Evolutionary conservation across 2,329 filamentous ascomycete genomes (phyloP).

Genomic region (Truncatella angustata): DNA sequence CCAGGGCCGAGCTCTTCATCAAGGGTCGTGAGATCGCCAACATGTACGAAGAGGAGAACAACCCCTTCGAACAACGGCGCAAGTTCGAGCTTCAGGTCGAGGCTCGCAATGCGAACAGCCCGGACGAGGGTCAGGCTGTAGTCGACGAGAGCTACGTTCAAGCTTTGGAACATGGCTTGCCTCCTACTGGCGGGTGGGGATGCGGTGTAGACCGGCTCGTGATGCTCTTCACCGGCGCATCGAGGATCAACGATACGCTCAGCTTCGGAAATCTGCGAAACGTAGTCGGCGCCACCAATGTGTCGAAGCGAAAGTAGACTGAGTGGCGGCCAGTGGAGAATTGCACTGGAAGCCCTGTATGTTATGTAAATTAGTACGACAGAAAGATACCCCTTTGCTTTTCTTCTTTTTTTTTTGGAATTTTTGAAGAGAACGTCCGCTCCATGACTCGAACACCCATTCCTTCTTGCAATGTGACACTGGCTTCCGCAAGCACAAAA

Average conservation of each 20-base stretch:
- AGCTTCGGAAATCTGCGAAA: constrained; percentile 83
- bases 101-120: constrained; percentile 37
- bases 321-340: not conserved
- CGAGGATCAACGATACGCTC: constrained; percentile 81
- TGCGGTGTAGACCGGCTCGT: constrained; percentile 87
- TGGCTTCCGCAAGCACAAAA: no score
- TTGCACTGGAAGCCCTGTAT: not conserved
- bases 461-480: no score
- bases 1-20: constrained; percentile 83
- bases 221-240: constrained; percentile 82
- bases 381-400: not conserved
- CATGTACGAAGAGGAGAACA: constrained; percentile 98
- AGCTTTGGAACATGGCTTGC: constrained; percentile 82
- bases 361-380: constrained; percentile 8
- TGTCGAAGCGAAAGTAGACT: not conserved
- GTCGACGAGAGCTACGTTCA: constrained; percentile 81
- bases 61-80: constrained; percentile 76
- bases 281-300: constrained; percentile 43
- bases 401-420: not conserved
- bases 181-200: constrained; percentile 97
- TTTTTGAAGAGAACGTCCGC: no score
- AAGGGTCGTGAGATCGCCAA: constrained; percentile 82
- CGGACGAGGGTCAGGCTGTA: constrained; percentile 42
- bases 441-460: no score
- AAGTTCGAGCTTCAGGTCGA: constrained; percentile 67